Base-by-base conservation (phyloP, 306 rosid genomes). In the Coriaria nepalensis region DNA sequence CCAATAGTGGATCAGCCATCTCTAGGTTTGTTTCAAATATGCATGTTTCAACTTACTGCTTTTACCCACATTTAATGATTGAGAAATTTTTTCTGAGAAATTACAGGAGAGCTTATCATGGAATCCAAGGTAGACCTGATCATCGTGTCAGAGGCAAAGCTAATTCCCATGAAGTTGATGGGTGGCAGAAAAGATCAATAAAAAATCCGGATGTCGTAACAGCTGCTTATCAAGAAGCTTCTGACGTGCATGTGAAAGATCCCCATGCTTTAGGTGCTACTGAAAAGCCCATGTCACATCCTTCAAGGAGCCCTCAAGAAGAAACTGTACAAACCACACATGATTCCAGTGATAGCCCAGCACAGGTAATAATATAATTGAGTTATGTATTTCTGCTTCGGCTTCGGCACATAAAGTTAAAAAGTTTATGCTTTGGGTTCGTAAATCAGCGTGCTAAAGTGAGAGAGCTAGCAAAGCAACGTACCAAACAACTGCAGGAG, bases 401-500 rank as follows among this genome's bases (percentile, higher is more conserved):
- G 40, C 11, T 40, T 52, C 59, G 29, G 29, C 29, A 20, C 36
- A 10, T 35, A 43, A 49, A 52, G 33, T 61, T 43, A 60, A 48
- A 48, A 48, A 49, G 43, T 64, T 77, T 47, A 68, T 45, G 33
- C 43, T 43, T 40, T 34, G 55, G 41, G 48, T 53, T 62, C 56
- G 47, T 53, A 20, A 9, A 39, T 68, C 77, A 90, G 98, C 93
- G 67, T 61, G 59, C 70, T 55, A 79, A 77, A 70, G 67, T 63
- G 67, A 79, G 62, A 72, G 97, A 81, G 63, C 59, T 75, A 63
- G 90, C 84, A 53, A 79, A 69, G 70, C 95, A 85, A 37, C 80
- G 80, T 40, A 72, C 94, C 43, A 85, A 60, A 66, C 84, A 85
- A 66, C 70, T 81, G 53, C 90, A 67, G 71, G 94, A 85, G 73